These are phyloP conservation scores for Chlorella sp. DNA, from an alignment of 139 green algal species.

Conservation along the genomic window DNA sequence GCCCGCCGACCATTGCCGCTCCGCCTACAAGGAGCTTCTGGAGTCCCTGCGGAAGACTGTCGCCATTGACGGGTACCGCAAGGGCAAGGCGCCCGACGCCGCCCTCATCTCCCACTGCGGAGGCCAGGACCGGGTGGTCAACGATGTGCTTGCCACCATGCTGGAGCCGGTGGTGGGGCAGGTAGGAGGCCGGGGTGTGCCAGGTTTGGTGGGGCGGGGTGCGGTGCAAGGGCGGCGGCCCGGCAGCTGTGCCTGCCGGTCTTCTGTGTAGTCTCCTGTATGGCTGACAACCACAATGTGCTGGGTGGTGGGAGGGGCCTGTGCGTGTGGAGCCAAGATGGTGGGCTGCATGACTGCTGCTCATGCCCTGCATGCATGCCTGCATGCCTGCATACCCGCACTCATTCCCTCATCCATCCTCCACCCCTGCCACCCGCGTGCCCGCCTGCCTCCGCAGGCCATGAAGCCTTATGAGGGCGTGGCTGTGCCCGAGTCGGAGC, in stretches of 20 bases:
- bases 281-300: too few relatives aligned
- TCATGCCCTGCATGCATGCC: neutral
- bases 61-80: conserved; percentile 39
- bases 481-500: conserved; percentile 49
- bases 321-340: neutral
- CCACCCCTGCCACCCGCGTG: too few relatives aligned
- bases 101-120: conserved; percentile 43
- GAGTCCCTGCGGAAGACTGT: conserved; percentile 9
- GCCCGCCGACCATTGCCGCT: conserved; percentile 4
- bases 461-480: conserved; percentile 43
- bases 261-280: too few relatives aligned
- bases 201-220: neutral
- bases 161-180: conserved; percentile 37
- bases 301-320: neutral
- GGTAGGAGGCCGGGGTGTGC: neutral
- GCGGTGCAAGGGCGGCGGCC: neutral
- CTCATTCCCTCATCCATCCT: neutral
- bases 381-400: too few relatives aligned
- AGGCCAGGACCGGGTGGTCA: conserved; percentile 28
- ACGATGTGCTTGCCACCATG: conserved; percentile 29
- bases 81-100: conserved; percentile 46
- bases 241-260: too few relatives aligned
- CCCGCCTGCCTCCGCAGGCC: conserved; percentile 23
- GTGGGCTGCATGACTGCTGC: neutral
- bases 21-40: conserved; percentile 32